Evolutionary conservation across 768 basidiomycete genomes (phyloP), one percentile per base, ranked within the genome.

Genomic region (Pholiota molesta): DNA sequence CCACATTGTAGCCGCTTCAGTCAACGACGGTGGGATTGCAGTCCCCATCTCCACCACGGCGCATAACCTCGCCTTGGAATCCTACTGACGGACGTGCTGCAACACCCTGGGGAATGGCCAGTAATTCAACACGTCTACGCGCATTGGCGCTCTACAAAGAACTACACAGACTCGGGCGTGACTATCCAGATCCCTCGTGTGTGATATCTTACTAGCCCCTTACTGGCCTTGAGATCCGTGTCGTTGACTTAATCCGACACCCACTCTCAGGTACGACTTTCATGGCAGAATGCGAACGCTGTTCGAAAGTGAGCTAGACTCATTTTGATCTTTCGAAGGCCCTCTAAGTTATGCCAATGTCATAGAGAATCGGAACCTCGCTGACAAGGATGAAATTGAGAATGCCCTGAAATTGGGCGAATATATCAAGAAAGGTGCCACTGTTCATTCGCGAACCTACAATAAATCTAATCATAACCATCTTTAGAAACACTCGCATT

Each of bases 391-490:
- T 19, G 90, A 94, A 63, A 91, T 94, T 57, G 90, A 94, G 75
- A 86, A 81, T 60, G 91, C 92, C 0, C 75, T 94, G 60, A 83
- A 81, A 61, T 74, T 94, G 31, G 90, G 87, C 13, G 92, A 94
- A 71, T 94, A 92, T 66, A 94, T 95, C 74, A 92, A 88, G 77
- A 90, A 91, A 69, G 93, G 93, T 90, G 68, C 63, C 83, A 69
- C 33, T 45, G 21, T 47, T 45, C 51, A 7, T 26, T 33, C 13
- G 29, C 29, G 28, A 49, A 52, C 31, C 33, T 8, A 37, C 33
- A 33, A 11, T 39, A 33, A 31, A 23, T 31, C 26, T 60, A 10
- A 53, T 23, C 29, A 16, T 10, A 21, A 17, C 23, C 13, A 21
- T 58, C 28, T 47, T 13, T 23, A 93, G 92, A 94, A 77, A 94